These are phyloP conservation scores for Yarrowia phangngaensis DNA, from an alignment of 805 yeast genomes.

Conservation along the genomic window DNA sequence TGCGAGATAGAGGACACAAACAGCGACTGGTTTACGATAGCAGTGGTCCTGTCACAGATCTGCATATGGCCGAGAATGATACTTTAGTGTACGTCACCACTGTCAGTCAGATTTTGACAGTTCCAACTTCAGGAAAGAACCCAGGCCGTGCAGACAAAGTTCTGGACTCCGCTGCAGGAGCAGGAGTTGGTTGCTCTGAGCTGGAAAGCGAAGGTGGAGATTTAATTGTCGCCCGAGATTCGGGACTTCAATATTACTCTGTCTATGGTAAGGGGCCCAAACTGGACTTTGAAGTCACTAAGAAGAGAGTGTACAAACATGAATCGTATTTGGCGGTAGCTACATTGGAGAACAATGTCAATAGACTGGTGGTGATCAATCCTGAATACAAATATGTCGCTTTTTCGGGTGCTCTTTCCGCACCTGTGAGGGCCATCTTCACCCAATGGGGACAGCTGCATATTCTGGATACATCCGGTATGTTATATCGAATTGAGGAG, in stretches of 20 bases:
- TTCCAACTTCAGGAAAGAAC: constrained; percentile 74
- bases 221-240: constrained; percentile 61
- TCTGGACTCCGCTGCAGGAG: constrained; percentile 48
- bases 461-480: constrained; percentile 70
- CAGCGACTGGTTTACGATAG: constrained; percentile 76
- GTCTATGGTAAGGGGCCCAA: constrained; percentile 47
- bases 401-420: constrained; percentile 63
- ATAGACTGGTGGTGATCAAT: constrained; percentile 63
- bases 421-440: constrained; percentile 58
- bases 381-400: constrained; percentile 64
- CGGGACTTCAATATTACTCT: constrained; percentile 62
- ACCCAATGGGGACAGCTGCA: constrained; percentile 54
- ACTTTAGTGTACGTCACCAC: constrained; percentile 64
- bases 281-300: constrained; percentile 53
- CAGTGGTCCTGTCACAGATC: constrained; percentile 66
- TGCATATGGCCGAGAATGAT: constrained; percentile 50
- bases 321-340: constrained; percentile 56
- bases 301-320: constrained; percentile 50
- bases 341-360: constrained; percentile 43
- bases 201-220: constrained; percentile 41
- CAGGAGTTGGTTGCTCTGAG: constrained; percentile 46
- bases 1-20: constrained; percentile 84
- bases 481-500: constrained; percentile 64
- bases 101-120: constrained; percentile 63
- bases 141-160: constrained; percentile 56